Evolutionary conservation across 163 green algal genomes (phyloP), one percentile per base, ranked within the genome.

Genomic region (Scenedesmus sp.): DNA sequence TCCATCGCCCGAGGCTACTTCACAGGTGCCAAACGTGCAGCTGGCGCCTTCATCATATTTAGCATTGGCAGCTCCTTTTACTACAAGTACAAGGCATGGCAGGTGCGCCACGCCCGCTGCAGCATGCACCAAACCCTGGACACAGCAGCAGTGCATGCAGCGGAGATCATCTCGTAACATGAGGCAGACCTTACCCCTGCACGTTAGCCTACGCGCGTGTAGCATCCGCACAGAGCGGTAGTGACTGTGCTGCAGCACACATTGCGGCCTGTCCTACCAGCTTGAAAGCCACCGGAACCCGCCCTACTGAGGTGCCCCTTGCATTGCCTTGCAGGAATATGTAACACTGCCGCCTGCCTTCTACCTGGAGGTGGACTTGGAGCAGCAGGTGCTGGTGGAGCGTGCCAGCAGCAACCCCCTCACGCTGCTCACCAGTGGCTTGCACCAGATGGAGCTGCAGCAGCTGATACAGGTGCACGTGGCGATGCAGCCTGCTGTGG

Each of bases 291-390:
- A 73, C 61, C 6, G 24, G 61, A 73, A 12, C 49, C 49, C 13
- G 49, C 49, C 13, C 61, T 46, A 16, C 35, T 80, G 35, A 12
- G n/a, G 33, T 49, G 33, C 20, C 35, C 6, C 37, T 53, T 24
- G 4, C 33, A 44, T 40, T 44, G 10, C 2, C n/a, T 9, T 81
- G 72, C 72, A 76, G 61, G 61, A 76, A 35, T 46, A 81, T 81
- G 56, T 93, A 9, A 91, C 37, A 1, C 85, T 93, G 33, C 90
- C 90, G 13, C 43, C 53, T 16, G 79, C 73, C 4, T 93, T 93
- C 43, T 86, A 80, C 26, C 82, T 96, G 37, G 94, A 96, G 87
- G 44, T 95, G 49, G 92, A 95, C 59, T 61, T 96, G 59, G 89
- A 94, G 56, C 78, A 76, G 3, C 86, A 94, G 46, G 53, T 88